A percentile compares a stretch with the other conserved stretches of the same genome.
Conservation (phyloP, 2,329 filamentous ascomycete species). For the Boeremia exigua region DNA sequence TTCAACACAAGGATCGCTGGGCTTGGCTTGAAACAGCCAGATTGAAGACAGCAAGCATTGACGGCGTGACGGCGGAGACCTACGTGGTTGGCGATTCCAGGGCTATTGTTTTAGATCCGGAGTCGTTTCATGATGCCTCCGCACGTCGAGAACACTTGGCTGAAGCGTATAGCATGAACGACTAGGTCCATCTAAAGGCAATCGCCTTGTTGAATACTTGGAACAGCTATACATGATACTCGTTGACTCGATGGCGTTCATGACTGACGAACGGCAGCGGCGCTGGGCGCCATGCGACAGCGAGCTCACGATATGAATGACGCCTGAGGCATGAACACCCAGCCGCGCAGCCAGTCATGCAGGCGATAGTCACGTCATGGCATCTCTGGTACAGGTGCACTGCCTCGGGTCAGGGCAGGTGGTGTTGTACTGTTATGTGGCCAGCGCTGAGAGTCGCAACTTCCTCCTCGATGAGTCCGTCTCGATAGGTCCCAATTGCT, state of each 20-base stretch:
- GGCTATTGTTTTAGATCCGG: neutral
- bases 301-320: neutral
- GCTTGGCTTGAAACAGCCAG: conserved; percentile 6
- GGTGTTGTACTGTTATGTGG: conserved; percentile 13
- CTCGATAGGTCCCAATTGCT: conserved; percentile 21
- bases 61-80: neutral
- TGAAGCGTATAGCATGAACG: neutral
- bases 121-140: conserved; percentile 5
- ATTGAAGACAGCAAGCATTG: neutral
- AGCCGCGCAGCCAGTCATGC: neutral
- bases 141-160: conserved; percentile 1
- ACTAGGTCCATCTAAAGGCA: neutral
- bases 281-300: conserved; percentile 7
- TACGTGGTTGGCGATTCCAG: neutral
- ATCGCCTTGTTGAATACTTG: neutral
- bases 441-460: conserved; percentile 21
- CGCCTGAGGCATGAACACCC: neutral
- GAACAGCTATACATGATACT: conserved; percentile 5
- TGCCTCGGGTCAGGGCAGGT: neutral
- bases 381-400: neutral
- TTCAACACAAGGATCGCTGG: conserved; percentile 3
- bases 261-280: neutral
- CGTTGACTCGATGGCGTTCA: neutral
- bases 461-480: conserved; percentile 28
- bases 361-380: neutral